Percentiles rank a stretch among this genome's conserved stretches.
Conservation (phyloP, 139 green algal species). For the Tetraselmis striata region DNA sequence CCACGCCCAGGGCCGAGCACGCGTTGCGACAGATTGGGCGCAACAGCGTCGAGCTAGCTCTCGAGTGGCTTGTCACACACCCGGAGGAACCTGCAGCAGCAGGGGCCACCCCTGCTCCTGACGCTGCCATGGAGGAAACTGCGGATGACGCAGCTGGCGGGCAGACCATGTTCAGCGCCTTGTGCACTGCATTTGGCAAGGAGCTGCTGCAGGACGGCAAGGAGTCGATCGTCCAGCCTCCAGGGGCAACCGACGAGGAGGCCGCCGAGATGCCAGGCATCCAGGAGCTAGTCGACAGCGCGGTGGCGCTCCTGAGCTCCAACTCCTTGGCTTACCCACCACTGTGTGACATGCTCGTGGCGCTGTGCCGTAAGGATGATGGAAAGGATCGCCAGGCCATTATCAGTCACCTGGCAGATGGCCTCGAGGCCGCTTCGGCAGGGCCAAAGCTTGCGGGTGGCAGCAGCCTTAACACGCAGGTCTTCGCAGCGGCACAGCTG, state of each 20-base stretch:
- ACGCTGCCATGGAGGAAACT: conserved; percentile 10
- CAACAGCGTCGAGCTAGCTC: conserved; percentile 81
- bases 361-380: conserved; percentile 45
- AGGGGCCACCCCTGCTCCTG: conserved; percentile 5
- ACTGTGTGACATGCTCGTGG: conserved; percentile 48
- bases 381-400: conserved; percentile 37
- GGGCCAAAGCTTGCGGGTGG: neutral
- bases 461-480: neutral
- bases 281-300: conserved; percentile 44
- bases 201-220: neutral
- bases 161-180: neutral
- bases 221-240: neutral
- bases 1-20: conserved; percentile 48
- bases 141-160: conserved; percentile 11
- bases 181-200: conserved; percentile 3
- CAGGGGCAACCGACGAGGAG: neutral
- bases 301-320: conserved; percentile 40
- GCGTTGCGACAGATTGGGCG: conserved; percentile 65
- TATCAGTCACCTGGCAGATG: conserved; percentile 46
- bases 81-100: conserved; percentile 41
- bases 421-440: conserved; percentile 22
- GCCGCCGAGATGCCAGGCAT: conserved; percentile 21
- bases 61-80: conserved; percentile 89
- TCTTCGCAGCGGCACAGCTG: conserved; percentile 45
- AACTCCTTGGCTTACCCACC: conserved; percentile 25